Base-by-base conservation (phyloP, 371 early-diverging fungal genomes). In the Circinella minor region DNA sequence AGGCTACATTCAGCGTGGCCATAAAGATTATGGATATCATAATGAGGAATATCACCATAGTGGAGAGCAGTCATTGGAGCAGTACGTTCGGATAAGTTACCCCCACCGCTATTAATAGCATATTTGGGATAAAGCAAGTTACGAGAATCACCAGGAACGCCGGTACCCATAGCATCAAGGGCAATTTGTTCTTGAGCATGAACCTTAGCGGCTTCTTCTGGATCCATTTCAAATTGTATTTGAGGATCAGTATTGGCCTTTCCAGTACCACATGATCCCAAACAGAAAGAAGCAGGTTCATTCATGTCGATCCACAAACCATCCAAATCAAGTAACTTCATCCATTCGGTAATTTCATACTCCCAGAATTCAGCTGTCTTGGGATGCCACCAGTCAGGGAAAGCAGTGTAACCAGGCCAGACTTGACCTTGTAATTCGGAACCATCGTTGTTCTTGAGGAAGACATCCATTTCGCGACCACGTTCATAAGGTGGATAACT, bases 221-320 rank as follows among this genome's bases (percentile, higher is more conserved):
- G 48, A 36, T 68, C 65, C 54, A 74, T 36, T 13, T 54, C 38
- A 71, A 71, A 74, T 83, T 34, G 84, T 69, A 34, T 87, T 83
- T 11, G 77, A 74, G 75, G 88, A 82, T 4, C 20, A 4, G 54
- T 57, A 36, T 75, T 65, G n/a, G 20, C 20, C 57, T 71, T 71
- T 48, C 71, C 71, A 27, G 62, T 60, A 55, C 75, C 75, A 34
- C 75, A 75, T 4, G 71, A 71, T 6, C 75, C 75, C n/a, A 71
- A 18, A 47, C 75, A 75, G 74, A 92, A 92, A 27, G 86, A 81
- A 0, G 89, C 76, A 3, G 91, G 89, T 68, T 91, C 92, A 72
- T 91, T 91, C 91, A 91, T 91, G 65, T 91, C 91, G 71, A 90
- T 89, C 91, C 91, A 91, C 3, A 88, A 70, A 74, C 74, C 74